Conservation (phyloP, 2,329 filamentous ascomycete species). For the Aureobasidium vineae region DNA sequence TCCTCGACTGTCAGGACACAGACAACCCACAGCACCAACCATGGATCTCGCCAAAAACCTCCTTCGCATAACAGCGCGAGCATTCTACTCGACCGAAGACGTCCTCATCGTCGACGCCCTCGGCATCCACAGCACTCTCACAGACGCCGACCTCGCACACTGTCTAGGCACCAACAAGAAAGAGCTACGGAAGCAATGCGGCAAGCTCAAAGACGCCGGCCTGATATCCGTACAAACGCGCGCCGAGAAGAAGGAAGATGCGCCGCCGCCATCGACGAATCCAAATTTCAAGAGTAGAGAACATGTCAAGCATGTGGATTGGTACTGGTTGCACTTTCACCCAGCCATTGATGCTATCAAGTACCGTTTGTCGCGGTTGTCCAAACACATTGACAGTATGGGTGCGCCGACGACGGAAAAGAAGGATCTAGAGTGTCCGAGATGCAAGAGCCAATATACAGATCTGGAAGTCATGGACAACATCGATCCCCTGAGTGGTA, state of each 20-base stretch:
- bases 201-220: slow-evolving; percentile 79
- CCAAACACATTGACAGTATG: slow-evolving; percentile 81
- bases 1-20: neutral
- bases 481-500: slow-evolving; percentile 51
- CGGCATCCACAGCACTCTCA: slow-evolving; percentile 69
- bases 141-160: slow-evolving; percentile 83
- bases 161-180: slow-evolving; percentile 89
- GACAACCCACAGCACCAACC: slow-evolving; percentile 12
- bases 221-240: slow-evolving; percentile 73
- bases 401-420: slow-evolving; percentile 75
- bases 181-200: slow-evolving; percentile 85
- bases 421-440: slow-evolving; percentile 84
- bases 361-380: slow-evolving; percentile 84
- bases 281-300: slow-evolving; percentile 38
- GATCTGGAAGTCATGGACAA: slow-evolving; percentile 84
- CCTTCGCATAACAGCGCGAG: slow-evolving; percentile 79
- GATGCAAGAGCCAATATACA: slow-evolving; percentile 84
- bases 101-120: slow-evolving; percentile 80
- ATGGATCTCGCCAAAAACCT: slow-evolving; percentile 70
- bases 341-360: slow-evolving; percentile 95
- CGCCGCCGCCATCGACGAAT: slow-evolving; percentile 28
- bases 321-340: slow-evolving; percentile 96
- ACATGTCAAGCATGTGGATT: slow-evolving; percentile 60
- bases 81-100: slow-evolving; percentile 83
- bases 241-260: slow-evolving; percentile 38